Conservation (phyloP, 2,329 filamentous ascomycete species). For the Xylariaceae sp. region DNA sequence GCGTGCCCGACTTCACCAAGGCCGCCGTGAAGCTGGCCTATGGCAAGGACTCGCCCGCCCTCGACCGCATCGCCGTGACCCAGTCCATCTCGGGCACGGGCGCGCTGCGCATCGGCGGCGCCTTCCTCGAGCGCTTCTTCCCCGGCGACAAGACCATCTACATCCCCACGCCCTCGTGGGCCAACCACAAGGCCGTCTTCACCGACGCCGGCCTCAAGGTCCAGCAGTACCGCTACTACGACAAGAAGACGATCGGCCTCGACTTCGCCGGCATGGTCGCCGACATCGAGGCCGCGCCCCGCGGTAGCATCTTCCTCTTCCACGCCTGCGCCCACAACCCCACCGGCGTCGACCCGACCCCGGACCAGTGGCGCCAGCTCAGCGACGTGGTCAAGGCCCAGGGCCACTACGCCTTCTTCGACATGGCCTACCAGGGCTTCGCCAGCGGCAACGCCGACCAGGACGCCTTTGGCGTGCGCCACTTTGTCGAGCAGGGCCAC, state of each 20-base stretch:
- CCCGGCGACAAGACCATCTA: slow-evolving; percentile 91
- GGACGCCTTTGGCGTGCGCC: slow-evolving; percentile 86
- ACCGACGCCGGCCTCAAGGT: slow-evolving; percentile 85
- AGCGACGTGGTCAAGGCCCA: slow-evolving; percentile 77
- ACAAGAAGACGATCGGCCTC: slow-evolving; percentile 96
- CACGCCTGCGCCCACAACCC: slow-evolving; percentile 98
- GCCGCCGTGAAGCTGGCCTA: slow-evolving; percentile 89
- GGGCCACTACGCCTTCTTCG: slow-evolving; percentile 92
- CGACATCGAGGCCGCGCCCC: slow-evolving; percentile 83
- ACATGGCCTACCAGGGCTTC: slow-evolving; percentile 99
- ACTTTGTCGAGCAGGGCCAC: slow-evolving; percentile 92
- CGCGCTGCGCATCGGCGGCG: slow-evolving; percentile 87
- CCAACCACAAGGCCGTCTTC: slow-evolving; percentile 97
- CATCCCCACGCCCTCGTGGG: slow-evolving; percentile 94
- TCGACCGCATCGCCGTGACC: slow-evolving; percentile 80
- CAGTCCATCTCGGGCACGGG: slow-evolving; percentile 98
- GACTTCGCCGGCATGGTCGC: slow-evolving; percentile 91
- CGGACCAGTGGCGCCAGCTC: slow-evolving; percentile 89
- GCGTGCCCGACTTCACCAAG: slow-evolving; percentile 88
- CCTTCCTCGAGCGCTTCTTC: slow-evolving; percentile 88
- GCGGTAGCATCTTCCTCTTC: slow-evolving; percentile 82
- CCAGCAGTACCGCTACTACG: slow-evolving; percentile 96
- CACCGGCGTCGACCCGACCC: slow-evolving; percentile 88
- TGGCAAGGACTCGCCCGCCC: slow-evolving; percentile 67
- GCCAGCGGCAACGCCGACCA: slow-evolving; percentile 85